Conservation (phyloP, 164 flowering plant species). For the Aristolochia fimbriata region DNA sequence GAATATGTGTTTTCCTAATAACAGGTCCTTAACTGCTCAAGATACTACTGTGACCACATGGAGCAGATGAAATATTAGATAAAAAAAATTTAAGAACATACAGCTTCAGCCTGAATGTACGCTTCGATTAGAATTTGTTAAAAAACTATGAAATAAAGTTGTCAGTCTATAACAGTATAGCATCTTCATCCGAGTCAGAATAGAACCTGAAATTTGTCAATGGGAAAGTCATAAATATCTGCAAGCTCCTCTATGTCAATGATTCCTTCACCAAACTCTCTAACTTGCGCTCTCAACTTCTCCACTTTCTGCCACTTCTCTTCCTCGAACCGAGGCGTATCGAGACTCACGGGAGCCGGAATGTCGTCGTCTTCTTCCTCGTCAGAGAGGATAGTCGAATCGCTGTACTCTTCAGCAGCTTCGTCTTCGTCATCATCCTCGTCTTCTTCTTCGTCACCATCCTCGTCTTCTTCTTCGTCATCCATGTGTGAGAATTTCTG, state of each 20-base stretch:
- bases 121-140: too few species aligned
- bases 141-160: too few species aligned
- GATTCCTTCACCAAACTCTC: conserved; percentile 61
- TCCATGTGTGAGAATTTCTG: conserved; percentile 20
- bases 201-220: conserved; percentile 83
- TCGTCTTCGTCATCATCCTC: conserved; percentile 28
- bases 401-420: conserved; percentile 20
- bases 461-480: conserved; percentile 29
- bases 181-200: too few species aligned
- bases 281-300: conserved; percentile 47
- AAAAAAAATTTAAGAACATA: too few species aligned
- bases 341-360: neutral
- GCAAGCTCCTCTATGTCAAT: conserved; percentile 67
- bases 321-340: conserved; percentile 23
- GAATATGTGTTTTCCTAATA: too few species aligned
- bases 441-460: conserved; percentile 24
- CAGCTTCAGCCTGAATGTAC: too few species aligned
- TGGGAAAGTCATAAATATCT: conserved; percentile 66
- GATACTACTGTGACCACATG: too few species aligned
- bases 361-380: conserved; percentile 18
- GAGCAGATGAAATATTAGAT: too few species aligned
- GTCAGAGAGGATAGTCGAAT: conserved; percentile 4
- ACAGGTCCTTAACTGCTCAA: too few species aligned
- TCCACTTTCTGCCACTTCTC: conserved; percentile 70
- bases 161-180: too few species aligned